These are phyloP conservation scores for Schizophyllum amplum DNA, from an alignment of 1,284 basidiomycete genomes.

Conservation along the genomic window DNA sequence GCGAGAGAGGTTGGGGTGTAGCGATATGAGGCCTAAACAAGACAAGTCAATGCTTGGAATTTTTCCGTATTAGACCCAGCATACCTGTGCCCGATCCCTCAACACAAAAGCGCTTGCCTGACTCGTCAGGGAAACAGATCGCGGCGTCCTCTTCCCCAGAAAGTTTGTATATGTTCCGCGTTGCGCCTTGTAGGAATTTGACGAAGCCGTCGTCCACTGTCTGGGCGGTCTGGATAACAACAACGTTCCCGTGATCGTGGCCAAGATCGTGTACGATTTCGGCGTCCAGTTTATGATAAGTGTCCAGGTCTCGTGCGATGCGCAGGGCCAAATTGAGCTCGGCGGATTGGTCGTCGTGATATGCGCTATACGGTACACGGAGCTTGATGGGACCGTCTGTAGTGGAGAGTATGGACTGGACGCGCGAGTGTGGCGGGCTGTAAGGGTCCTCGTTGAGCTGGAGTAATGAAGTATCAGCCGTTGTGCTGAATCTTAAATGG, in stretches of 20 bases:
- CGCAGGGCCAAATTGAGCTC: constrained; percentile 47
- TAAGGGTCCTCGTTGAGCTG: not conserved
- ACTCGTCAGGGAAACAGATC: not conserved
- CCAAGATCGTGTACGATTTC: constrained; percentile 41
- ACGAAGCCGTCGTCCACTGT: constrained; percentile 17
- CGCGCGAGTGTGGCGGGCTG: constrained; percentile 46
- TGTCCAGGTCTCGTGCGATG: constrained; percentile 57
- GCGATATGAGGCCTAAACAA: too few species aligned
- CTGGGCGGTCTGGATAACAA: constrained; percentile 40
- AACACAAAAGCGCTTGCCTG: too few species aligned
- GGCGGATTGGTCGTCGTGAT: constrained; percentile 19
- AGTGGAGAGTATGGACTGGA: constrained; percentile 56
- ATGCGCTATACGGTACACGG: constrained; percentile 34
- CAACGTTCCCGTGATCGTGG: constrained; percentile 42
- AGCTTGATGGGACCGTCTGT: constrained; percentile 39
- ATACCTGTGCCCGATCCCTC: too few species aligned
- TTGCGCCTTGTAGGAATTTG: constrained; percentile 17
- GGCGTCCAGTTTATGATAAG: constrained; percentile 64
- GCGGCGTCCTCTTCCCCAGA: not conserved
- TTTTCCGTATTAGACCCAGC: too few species aligned
- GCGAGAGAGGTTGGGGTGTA: constrained; percentile 36
- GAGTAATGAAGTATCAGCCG: too few species aligned
- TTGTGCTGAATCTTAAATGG: too few species aligned
- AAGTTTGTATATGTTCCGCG: constrained; percentile 9
- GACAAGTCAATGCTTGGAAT: too few species aligned